phyloP scores from a whole-genome alignment of 2,329 filamentous ascomycete species.

The Stachybotrys elegans region DNA sequence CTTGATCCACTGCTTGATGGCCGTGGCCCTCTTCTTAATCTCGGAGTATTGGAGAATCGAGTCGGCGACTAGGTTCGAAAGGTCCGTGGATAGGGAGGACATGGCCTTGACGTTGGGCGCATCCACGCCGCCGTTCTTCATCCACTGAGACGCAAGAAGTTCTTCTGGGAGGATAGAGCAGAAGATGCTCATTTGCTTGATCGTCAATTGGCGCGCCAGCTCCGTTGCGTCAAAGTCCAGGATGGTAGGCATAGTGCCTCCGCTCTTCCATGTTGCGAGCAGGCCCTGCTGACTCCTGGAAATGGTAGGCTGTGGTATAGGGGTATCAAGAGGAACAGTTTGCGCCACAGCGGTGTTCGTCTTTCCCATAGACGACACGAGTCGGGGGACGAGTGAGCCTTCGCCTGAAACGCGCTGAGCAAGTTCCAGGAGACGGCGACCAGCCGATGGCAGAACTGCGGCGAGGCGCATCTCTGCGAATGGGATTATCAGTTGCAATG shows the following conservation, averaged over 20 bases:
- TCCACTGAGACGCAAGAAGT: conserved; percentile 88
- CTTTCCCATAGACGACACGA: conserved; percentile 84
- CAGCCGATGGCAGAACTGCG: conserved; percentile 67
- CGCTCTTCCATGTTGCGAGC: conserved; percentile 69
- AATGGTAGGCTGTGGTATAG: conserved; percentile 64
- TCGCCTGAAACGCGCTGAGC: conserved; percentile 71
- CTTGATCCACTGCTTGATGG: conserved; percentile 99
- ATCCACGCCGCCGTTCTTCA: conserved; percentile 73
- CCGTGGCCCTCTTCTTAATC: conserved; percentile 80
- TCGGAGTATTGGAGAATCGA: conserved; percentile 87
- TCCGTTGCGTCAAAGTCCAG: conserved; percentile 90
- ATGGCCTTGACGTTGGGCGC: conserved; percentile 91
- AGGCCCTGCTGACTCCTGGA: conserved; percentile 71
- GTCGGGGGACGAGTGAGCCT: conserved; percentile 72
- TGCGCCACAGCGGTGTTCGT: conserved; percentile 70
- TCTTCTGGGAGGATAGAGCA: conserved; percentile 90
- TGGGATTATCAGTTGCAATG: conserved; percentile 67
- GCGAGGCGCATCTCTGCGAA: conserved; percentile 75
- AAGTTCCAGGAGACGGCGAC: conserved; percentile 74
- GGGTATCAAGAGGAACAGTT: conserved; percentile 65
- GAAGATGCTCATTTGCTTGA: conserved; percentile 88
- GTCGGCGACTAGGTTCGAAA: conserved; percentile 89
- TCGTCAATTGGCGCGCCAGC: conserved; percentile 83
- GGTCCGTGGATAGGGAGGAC: conserved; percentile 85
- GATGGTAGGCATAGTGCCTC: conserved; percentile 65